Evolutionary conservation across 768 basidiomycete genomes (phyloP).

Genomic region (Trichaptum fuscoviolaceum): DNA sequence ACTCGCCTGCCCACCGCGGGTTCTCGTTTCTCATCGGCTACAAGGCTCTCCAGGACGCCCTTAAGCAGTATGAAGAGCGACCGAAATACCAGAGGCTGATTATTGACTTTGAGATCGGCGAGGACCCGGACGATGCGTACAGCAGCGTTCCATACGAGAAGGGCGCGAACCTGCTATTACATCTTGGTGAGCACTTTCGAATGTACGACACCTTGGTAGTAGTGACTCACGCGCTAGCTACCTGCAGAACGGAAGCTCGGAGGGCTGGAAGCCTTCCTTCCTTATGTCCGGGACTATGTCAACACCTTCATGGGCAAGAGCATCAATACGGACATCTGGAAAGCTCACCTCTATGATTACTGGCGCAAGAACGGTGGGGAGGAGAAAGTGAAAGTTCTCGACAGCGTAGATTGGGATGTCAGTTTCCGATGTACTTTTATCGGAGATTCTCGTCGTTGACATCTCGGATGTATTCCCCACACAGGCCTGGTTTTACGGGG

Average conservation of each 20-base stretch:
- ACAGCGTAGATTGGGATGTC: conserved; percentile 76
- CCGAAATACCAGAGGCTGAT: conserved; percentile 80
- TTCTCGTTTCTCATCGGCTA: conserved; percentile 77
- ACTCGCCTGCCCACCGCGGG: conserved; percentile 71
- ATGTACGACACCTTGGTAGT: background rate
- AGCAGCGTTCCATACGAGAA: conserved; percentile 78
- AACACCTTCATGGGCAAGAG: conserved; percentile 76
- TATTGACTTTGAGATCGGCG: conserved; percentile 64
- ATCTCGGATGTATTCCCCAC: background rate
- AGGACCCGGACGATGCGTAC: conserved; percentile 78
- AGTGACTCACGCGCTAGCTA: background rate
- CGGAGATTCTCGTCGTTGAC: conserved; percentile 1
- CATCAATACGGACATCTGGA: conserved; percentile 83
- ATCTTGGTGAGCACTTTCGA: conserved; percentile 54
- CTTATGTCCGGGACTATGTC: conserved; percentile 81
- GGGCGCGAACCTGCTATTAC: conserved; percentile 82
- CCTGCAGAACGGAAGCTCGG: conserved; percentile 61
- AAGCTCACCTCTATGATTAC: conserved; percentile 68
- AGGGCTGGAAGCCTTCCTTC: conserved; percentile 79
- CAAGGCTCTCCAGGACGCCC: conserved; percentile 64
- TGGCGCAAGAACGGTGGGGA: conserved; percentile 52
- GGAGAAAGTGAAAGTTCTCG: conserved; percentile 59
- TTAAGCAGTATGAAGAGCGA: conserved; percentile 50
- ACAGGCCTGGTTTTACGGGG: conserved; percentile 80
- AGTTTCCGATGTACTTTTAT: conserved; percentile 18